phyloP scores from a whole-genome alignment of 108 stramenopile genomes.

The Cylindrotheca closterium region DNA sequence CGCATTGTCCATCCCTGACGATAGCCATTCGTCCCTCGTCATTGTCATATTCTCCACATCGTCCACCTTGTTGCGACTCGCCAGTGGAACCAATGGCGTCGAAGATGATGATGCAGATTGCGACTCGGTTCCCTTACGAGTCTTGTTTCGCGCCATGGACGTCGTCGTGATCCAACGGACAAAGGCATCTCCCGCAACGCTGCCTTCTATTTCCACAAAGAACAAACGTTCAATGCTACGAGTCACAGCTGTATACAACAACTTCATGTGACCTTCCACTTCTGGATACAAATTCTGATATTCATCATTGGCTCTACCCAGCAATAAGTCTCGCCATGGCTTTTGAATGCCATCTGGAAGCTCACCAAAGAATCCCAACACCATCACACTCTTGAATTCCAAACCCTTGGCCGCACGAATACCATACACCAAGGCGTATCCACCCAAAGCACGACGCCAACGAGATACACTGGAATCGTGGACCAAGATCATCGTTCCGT shows the following conservation, averaged over 20 bases:
- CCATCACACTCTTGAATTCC: slow-evolving; percentile 57
- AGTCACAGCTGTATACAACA: slow-evolving; percentile 54
- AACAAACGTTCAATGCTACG: slow-evolving; percentile 44
- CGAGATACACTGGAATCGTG: slow-evolving; percentile 39
- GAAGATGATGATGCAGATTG: too few species aligned
- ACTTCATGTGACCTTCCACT: slow-evolving; percentile 48
- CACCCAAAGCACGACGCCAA: too few species aligned
- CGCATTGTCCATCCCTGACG: slow-evolving; percentile 39
- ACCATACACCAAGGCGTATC: slow-evolving; percentile 35
- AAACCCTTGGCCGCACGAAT: slow-evolving; percentile 57
- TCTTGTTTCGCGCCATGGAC: neutral
- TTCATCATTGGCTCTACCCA: slow-evolving; percentile 20
- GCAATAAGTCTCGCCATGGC: slow-evolving; percentile 40
- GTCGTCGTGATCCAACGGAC: slow-evolving; percentile 3
- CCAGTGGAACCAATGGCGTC: too few species aligned
- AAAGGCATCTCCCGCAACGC: slow-evolving; percentile 40
- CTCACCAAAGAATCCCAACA: slow-evolving; percentile 51
- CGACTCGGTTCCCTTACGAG: neutral
- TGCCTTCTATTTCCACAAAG: slow-evolving; percentile 45
- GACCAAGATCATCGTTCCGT: slow-evolving; percentile 38
- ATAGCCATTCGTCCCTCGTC: slow-evolving; percentile 43
- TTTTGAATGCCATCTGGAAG: slow-evolving; percentile 42
- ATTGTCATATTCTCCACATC: slow-evolving; percentile 44
- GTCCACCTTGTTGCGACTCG: slow-evolving; percentile 30
- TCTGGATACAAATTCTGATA: too few species aligned